phyloP scores from a whole-genome alignment of 805 yeast species.

The Ogataea ganodermae region DNA sequence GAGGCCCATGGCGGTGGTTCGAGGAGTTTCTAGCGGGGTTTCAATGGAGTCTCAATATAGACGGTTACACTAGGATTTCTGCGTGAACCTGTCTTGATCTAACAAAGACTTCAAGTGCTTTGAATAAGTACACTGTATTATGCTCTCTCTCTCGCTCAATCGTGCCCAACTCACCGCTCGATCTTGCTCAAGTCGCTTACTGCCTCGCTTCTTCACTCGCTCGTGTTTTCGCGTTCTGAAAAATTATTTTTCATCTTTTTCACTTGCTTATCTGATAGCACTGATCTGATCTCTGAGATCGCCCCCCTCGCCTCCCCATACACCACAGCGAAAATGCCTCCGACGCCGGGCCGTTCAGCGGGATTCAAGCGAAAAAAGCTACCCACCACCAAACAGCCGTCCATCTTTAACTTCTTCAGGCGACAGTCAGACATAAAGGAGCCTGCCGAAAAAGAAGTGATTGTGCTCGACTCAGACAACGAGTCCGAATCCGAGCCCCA shows the following conservation, averaged over 20 bases:
- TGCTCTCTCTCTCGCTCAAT: no score
- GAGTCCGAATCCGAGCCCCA: conserved; percentile 1
- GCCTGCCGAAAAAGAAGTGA: conserved; percentile 7
- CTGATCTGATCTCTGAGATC: neutral
- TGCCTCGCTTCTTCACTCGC: no score
- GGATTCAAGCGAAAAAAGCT: conserved; percentile 1
- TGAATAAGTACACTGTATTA: no score
- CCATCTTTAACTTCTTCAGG: conserved; percentile 25
- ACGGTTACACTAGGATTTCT: no score
- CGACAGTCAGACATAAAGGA: conserved; percentile 5
- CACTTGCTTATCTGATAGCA: conserved; percentile 2
- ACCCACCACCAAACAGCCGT: conserved; percentile 13
- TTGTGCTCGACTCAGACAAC: conserved; percentile 15
- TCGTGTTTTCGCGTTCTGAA: neutral
- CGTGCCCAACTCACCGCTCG: no score
- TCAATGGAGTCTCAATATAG: no score
- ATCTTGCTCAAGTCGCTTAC: no score
- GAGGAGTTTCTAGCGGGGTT: no score
- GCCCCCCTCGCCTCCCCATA: neutral
- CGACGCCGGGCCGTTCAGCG: neutral
- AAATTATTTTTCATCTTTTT: neutral
- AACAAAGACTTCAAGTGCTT: neutral
- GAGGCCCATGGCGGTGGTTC: conserved; percentile 64
- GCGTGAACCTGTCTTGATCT: neutral
- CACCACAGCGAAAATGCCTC: neutral